A percentile compares a stretch with the other conserved stretches of the same genome.
Conservation (phyloP, 768 basidiomycete genomes). For the Suillus alpinus region DNA sequence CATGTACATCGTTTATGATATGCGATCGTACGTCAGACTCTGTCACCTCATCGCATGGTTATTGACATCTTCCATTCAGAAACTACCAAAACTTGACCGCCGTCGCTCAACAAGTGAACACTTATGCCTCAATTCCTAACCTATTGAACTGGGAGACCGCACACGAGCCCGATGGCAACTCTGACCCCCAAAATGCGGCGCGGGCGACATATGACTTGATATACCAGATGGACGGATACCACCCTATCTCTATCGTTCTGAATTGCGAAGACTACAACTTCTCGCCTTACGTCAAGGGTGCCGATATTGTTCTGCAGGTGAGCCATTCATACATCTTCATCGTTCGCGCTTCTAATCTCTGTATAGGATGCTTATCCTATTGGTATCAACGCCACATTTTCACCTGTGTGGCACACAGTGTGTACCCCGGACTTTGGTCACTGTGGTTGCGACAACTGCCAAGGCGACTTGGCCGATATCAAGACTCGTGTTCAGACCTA, state of each 20-base stretch:
- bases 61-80: conserved; percentile 17
- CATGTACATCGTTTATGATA: conserved; percentile 75
- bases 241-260: conserved; percentile 53
- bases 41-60: background rate
- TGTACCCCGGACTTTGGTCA: conserved; percentile 67
- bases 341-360: background rate
- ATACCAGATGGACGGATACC: conserved; percentile 51
- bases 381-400: conserved; percentile 61
- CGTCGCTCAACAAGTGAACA: conserved; percentile 62
- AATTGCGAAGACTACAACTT: conserved; percentile 65
- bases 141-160: conserved; percentile 71
- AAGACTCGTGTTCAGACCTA: conserved; percentile 64
- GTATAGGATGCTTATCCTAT: conserved; percentile 27
- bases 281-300: conserved; percentile 52
- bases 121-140: conserved; percentile 62
- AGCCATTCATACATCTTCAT: conserved; percentile 40
- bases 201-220: conserved; percentile 43
- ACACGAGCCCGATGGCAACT: conserved; percentile 70
- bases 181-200: conserved; percentile 63
- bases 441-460: conserved; percentile 72
- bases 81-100: conserved; percentile 60
- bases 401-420: conserved; percentile 54
- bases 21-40: conserved; percentile 50
- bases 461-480: conserved; percentile 64
- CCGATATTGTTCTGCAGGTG: conserved; percentile 71